Base-by-base conservation (phyloP, 2,329 filamentous ascomycete genomes). In the Fusarium lyarnte region DNA sequence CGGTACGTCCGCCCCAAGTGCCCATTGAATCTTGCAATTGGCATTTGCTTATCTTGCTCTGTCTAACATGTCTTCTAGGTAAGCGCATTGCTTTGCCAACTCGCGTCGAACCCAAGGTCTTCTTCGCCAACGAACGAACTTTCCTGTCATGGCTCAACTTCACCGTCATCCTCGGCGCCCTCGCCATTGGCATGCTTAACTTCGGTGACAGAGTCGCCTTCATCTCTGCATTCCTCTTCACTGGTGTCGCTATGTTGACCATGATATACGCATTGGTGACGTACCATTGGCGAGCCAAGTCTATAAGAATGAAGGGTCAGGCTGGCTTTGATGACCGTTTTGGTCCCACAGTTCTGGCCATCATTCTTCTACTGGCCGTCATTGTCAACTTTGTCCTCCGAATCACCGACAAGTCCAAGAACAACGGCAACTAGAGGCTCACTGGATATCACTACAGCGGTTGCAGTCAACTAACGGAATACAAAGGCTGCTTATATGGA, bases 141-240 rank as follows among this genome's bases (percentile, higher is more conserved):
- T 99, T 99, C 83, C 91, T 99, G 79, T 97, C 94, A 84, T 99
- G 96, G 96, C 93, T 99, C 80, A 99, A 99, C 89, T 98, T 98
- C 88, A 97, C 95, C 82, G 95, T 99, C 80, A 95, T 99, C 84
- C 93, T 99, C 70, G 96, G 96, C 79, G 96, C 96, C 73, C 91
- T 99, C 55, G 95, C 96, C 75, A 94, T 99, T 77, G 96, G 96
- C 77, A 94, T 99, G 81, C 91, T 99, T 79, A 99, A 99, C 87
- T 99, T 99, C 78, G 96, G 96, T 81, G 96, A 99, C 84, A 91
- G 91, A 73, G 91, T 97, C 62, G 95, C 95, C 78, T 96, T 96
- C 81, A 97, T 98, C 83, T 95, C 92, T 69, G 94, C 96, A 62
- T 95, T 94, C 58, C 87, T 98, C 58, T 99, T 99, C 86, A 98